These are phyloP conservation scores for Petasospora fabianii DNA, from an alignment of 1,139 yeast species.

Conservation along the genomic window DNA sequence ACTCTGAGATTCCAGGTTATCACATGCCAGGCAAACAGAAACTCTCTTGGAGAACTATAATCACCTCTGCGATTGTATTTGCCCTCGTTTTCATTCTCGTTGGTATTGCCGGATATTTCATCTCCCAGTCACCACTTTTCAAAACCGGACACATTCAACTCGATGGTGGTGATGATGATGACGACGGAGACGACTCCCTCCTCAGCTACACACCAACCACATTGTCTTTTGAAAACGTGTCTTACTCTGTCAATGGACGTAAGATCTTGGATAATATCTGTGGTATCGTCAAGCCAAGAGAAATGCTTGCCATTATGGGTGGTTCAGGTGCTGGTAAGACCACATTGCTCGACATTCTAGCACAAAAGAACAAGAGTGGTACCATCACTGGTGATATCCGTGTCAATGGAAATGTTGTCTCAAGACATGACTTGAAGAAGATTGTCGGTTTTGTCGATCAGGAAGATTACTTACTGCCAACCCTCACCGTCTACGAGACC, in stretches of 20 bases:
- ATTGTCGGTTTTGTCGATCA: conserved; percentile 96
- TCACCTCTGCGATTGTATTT: conserved; percentile 47
- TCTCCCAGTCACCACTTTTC: conserved; percentile 65
- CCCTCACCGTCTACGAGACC: conserved; percentile 92
- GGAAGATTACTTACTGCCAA: conserved; percentile 86
- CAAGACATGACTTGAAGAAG: conserved; percentile 49
- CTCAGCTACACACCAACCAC: conserved; percentile 70
- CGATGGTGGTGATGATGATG: conserved; percentile 37
- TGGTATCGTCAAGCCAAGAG: conserved; percentile 82
- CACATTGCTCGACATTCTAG: conserved; percentile 83
- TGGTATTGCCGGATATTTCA: conserved; percentile 41
- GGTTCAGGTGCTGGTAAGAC: conserved; percentile 99
- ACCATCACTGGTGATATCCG: conserved; percentile 56
- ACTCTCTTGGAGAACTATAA: conserved; percentile 46
- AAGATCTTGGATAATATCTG: conserved; percentile 57
- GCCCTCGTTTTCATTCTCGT: conserved; percentile 31
- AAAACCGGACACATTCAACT: conserved; percentile 31
- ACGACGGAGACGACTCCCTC: conserved; percentile 42
- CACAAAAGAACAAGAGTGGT: conserved; percentile 84
- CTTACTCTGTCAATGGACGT: conserved; percentile 56
- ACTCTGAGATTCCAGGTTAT: conserved; percentile 90
- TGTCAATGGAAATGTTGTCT: conserved; percentile 60
- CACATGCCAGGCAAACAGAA: conserved; percentile 57
- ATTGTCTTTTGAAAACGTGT: conserved; percentile 68
- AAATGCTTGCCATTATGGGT: conserved; percentile 94